phyloP scores from a whole-genome alignment of 1,284 basidiomycete genomes.

The Puccinia polysora region DNA sequence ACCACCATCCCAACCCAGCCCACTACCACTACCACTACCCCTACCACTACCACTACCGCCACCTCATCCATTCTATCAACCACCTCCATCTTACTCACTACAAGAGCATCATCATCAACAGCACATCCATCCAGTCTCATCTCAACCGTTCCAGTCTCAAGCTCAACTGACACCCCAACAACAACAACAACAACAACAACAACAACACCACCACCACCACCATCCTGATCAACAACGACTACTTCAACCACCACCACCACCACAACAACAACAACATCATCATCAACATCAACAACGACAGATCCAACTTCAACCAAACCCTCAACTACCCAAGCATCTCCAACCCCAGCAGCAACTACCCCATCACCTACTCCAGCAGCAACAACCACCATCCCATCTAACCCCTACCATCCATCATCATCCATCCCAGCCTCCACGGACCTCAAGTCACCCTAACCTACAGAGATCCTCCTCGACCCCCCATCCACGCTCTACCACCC shows the following conservation, averaged over 20 bases:
- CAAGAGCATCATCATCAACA: neutral
- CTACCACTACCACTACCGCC: no score
- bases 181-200: conserved; percentile 40
- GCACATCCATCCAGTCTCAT: conserved; percentile 43
- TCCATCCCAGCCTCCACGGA: neutral
- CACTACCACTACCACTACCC: no score
- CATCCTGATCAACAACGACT: conserved; percentile 49
- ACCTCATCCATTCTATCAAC: no score
- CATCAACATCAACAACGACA: neutral
- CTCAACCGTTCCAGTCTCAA: conserved; percentile 46
- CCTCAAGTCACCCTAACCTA: neutral
- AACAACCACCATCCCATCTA: neutral
- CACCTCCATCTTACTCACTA: neutral
- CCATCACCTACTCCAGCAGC: conserved; percentile 17
- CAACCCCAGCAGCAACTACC: conserved; percentile 16
- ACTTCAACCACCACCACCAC: neutral
- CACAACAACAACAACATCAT: conserved; percentile 19
- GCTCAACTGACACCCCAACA: conserved; percentile 47
- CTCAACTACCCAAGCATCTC: conserved; percentile 15
- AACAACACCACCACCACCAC: conserved; percentile 49
- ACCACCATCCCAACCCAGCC: no score
- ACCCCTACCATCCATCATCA: conserved; percentile 12
- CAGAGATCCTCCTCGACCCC: conserved; percentile 6
- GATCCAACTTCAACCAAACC: neutral
- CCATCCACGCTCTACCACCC: conserved; percentile 10